Conservation (phyloP, 2,329 filamentous ascomycete species). For the Atkinsonella hypoxylon region DNA sequence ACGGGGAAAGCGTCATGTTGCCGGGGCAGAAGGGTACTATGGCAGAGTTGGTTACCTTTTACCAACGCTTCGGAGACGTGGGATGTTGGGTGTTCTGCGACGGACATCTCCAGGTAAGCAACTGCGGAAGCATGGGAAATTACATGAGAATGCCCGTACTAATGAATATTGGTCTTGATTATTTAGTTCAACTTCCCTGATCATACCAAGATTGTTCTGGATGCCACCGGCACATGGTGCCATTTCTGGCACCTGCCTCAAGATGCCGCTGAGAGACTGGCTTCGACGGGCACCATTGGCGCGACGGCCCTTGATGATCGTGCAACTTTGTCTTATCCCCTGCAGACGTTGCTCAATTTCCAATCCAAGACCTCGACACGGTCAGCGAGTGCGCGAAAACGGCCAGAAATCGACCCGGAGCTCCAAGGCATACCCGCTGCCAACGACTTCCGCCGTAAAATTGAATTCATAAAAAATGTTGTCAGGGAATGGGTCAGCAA, state of each 20-base stretch:
- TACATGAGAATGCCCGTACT: neutral
- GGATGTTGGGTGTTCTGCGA: slow-evolving; percentile 74
- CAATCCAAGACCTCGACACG: slow-evolving; percentile 33
- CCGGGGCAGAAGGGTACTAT: slow-evolving; percentile 25
- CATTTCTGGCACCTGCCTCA: slow-evolving; percentile 66
- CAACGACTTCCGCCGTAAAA: slow-evolving; percentile 63
- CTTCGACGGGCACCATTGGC: slow-evolving; percentile 52
- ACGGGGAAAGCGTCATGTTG: slow-evolving; percentile 26
- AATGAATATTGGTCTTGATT: neutral
- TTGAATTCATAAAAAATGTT: slow-evolving; percentile 58
- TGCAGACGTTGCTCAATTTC: slow-evolving; percentile 64
- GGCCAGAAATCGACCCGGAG: slow-evolving; percentile 48
- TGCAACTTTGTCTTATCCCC: slow-evolving; percentile 57
- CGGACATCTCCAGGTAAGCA: slow-evolving; percentile 58
- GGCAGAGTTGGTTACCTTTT: slow-evolving; percentile 61
- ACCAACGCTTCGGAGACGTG: slow-evolving; percentile 69
- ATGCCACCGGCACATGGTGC: slow-evolving; percentile 60
- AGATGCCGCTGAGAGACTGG: slow-evolving; percentile 56
- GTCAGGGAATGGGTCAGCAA: slow-evolving; percentile 60
- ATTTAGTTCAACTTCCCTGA: slow-evolving; percentile 73
- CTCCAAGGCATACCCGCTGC: slow-evolving; percentile 54
- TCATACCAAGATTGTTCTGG: slow-evolving; percentile 74
- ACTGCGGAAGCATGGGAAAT: neutral
- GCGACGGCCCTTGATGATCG: slow-evolving; percentile 60
- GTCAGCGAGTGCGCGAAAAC: slow-evolving; percentile 37